Percentiles rank a stretch among this genome's conserved stretches.
phyloP scores from a whole-genome alignment of 768 basidiomycete species.

The Paxillus rubicundulus region DNA sequence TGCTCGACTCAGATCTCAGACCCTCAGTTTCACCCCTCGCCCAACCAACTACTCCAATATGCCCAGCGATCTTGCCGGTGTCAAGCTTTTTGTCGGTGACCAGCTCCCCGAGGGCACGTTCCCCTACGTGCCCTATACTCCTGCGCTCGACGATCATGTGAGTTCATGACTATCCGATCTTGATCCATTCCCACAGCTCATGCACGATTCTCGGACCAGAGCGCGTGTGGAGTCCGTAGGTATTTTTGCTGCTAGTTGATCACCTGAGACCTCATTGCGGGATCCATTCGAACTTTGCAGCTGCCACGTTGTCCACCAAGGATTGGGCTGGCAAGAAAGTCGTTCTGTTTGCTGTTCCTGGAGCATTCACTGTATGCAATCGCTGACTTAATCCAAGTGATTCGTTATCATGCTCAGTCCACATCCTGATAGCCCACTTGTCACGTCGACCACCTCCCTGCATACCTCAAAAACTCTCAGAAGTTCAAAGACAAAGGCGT shows the following conservation, averaged over 20 bases:
- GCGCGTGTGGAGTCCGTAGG: constrained; percentile 66
- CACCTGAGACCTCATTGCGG: neutral
- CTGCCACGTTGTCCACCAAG: constrained; percentile 51
- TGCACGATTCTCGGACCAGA: constrained; percentile 30
- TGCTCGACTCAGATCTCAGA: too few relatives aligned
- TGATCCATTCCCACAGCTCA: constrained; percentile 4
- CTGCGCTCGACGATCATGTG: constrained; percentile 61
- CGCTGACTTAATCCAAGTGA: neutral
- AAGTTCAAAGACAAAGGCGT: constrained; percentile 54
- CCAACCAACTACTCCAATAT: neutral
- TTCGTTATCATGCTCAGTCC: neutral
- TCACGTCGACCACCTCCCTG: constrained; percentile 44
- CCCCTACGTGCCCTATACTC: constrained; percentile 55
- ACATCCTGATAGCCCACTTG: constrained; percentile 36
- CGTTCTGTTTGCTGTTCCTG: constrained; percentile 74
- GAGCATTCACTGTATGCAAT: constrained; percentile 69
- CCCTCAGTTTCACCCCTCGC: neutral
- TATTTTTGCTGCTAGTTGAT: constrained; percentile 3
- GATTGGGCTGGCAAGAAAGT: constrained; percentile 83
- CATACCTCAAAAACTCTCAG: constrained; percentile 44
- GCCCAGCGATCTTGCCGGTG: constrained; percentile 26
- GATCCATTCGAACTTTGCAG: constrained; percentile 34
- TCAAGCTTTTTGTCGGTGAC: constrained; percentile 46
- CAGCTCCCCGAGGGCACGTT: constrained; percentile 47
- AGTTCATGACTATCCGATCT: constrained; percentile 22